phyloP scores from a whole-genome alignment of 768 basidiomycete genomes.

The Heimioporus sp. region DNA sequence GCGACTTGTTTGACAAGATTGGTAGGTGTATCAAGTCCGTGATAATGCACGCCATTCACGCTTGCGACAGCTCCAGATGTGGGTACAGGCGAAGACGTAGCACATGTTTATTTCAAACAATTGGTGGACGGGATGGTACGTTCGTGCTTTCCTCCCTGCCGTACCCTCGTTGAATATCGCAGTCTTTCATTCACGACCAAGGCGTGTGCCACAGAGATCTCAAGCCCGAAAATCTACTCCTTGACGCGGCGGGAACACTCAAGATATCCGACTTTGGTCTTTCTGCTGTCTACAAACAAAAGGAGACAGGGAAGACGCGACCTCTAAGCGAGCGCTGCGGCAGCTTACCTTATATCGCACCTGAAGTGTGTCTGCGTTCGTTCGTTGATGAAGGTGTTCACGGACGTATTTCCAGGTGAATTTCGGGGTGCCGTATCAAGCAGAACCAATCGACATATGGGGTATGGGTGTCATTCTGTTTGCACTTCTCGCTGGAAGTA shows the following conservation, averaged over 20 bases:
- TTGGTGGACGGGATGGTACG: slow-evolving; percentile 79
- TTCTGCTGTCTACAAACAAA: slow-evolving; percentile 85
- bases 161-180: neutral
- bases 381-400: neutral
- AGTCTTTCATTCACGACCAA: slow-evolving; percentile 84
- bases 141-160: slow-evolving; percentile 3
- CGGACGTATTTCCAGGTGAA: slow-evolving; percentile 50
- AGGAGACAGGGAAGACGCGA: slow-evolving; percentile 74
- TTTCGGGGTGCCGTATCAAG: slow-evolving; percentile 65
- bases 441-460: slow-evolving; percentile 96
- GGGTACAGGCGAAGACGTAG: slow-evolving; percentile 82
- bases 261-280: slow-evolving; percentile 97
- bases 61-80: slow-evolving; percentile 74
- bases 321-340: slow-evolving; percentile 81
- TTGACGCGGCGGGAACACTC: slow-evolving; percentile 79
- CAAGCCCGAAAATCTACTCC: slow-evolving; percentile 93
- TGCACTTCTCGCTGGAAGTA: slow-evolving; percentile 88
- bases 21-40: slow-evolving; percentile 48
- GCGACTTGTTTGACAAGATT: slow-evolving; percentile 98
- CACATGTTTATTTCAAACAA: slow-evolving; percentile 89
- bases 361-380: slow-evolving; percentile 60
- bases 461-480: slow-evolving; percentile 93
- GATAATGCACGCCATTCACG: neutral
- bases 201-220: slow-evolving; percentile 96
- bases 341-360: slow-evolving; percentile 91